Evolutionary conservation across 2,329 filamentous ascomycete genomes (phyloP).

Genomic region (Tolypocladium cylindrosporum): DNA sequence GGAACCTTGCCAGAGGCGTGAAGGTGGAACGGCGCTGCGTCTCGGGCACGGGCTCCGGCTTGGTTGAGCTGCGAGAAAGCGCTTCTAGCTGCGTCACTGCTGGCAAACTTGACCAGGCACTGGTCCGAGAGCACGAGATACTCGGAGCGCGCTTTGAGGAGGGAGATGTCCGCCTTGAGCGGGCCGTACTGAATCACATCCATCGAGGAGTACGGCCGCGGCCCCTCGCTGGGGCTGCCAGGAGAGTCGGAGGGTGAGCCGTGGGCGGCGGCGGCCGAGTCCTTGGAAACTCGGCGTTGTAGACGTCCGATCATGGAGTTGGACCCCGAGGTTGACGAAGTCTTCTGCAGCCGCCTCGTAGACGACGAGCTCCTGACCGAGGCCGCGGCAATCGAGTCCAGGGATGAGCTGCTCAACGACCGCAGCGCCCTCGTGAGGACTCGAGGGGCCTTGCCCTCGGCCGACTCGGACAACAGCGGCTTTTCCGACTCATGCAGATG

Average conservation of each 20-base stretch:
- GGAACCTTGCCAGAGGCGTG: constrained; percentile 16
- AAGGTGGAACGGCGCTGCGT: constrained; percentile 11
- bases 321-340: constrained; percentile 25
- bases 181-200: constrained; percentile 33
- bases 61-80: constrained; percentile 36
- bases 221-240: constrained; percentile 16
- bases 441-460: constrained; percentile 23
- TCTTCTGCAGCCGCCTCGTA: constrained; percentile 25
- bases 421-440: constrained; percentile 26
- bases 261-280: constrained; percentile 16
- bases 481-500: constrained; percentile 9
- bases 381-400: constrained; percentile 25
- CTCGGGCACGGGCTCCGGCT: constrained; percentile 10
- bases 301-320: constrained; percentile 32
- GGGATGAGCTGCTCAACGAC: constrained; percentile 28
- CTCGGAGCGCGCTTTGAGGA: constrained; percentile 37
- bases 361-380: constrained; percentile 21
- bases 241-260: constrained; percentile 19
- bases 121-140: constrained; percentile 43
- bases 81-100: constrained; percentile 33
- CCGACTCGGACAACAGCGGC: constrained; percentile 11
- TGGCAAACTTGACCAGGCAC: constrained; percentile 40
- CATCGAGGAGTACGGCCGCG: constrained; percentile 23
- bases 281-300: constrained; percentile 29
- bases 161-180: constrained; percentile 38